A percentile compares a stretch with the other conserved stretches of the same genome.
Evolutionary conservation across 768 basidiomycete genomes (phyloP).

Genomic region (Melanogaster broomeanus): DNA sequence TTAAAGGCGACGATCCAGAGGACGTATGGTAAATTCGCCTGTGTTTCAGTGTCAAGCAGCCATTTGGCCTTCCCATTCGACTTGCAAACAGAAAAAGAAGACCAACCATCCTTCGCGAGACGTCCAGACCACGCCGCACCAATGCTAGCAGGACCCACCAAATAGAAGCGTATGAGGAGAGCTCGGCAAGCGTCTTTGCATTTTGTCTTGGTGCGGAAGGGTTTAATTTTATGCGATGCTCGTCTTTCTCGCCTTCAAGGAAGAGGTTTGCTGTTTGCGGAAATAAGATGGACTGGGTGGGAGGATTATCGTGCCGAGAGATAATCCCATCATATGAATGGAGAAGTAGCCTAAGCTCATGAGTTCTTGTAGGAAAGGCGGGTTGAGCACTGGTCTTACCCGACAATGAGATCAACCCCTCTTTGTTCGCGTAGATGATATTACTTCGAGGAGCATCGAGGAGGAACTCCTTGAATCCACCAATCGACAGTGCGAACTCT

Average conservation of each 20-base stretch:
- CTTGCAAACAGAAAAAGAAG: background rate
- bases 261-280: conserved; percentile 45
- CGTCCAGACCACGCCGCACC: conserved; percentile 34
- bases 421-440: conserved; percentile 83
- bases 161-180: conserved; percentile 72
- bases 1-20: conserved; percentile 91
- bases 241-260: conserved; percentile 4
- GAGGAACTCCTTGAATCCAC: conserved; percentile 62
- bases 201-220: conserved; percentile 49
- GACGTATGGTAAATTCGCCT: conserved; percentile 90
- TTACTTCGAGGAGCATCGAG: conserved; percentile 62
- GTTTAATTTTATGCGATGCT: conserved; percentile 8
- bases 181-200: conserved; percentile 75
- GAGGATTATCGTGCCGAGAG: conserved; percentile 77
- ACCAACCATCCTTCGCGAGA: conserved; percentile 68
- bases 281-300: conserved; percentile 79
- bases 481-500: conserved; percentile 58
- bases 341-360: conserved; percentile 74
- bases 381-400: conserved; percentile 42
- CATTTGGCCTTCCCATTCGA: background rate
- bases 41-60: background rate
- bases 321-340: conserved; percentile 84
- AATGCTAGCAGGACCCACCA: conserved; percentile 72
- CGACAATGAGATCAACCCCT: conserved; percentile 80
- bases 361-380: background rate